Conservation (phyloP, 1,284 basidiomycete genomes). For the Fistulina hepatica region DNA sequence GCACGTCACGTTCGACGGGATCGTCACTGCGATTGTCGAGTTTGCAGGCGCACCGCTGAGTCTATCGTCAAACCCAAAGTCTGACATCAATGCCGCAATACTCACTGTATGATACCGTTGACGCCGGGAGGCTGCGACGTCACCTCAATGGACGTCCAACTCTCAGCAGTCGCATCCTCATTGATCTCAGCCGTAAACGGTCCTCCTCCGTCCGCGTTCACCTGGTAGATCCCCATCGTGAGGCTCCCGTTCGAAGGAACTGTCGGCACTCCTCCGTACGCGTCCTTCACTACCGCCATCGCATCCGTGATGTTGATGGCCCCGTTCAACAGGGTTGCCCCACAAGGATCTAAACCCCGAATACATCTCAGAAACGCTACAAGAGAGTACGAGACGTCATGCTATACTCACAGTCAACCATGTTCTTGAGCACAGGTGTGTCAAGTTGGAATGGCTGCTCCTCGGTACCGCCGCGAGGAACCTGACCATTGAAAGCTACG, state of each 20-base stretch:
- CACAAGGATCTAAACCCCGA: conserved; percentile 13
- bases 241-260: conserved; percentile 12
- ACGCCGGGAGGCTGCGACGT: conserved; percentile 14
- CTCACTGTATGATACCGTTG: conserved; percentile 13
- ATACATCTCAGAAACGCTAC: background rate
- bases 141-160: conserved; percentile 12
- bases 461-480: conserved; percentile 14
- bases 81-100: background rate
- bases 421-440: conserved; percentile 16
- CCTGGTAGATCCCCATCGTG: conserved; percentile 14
- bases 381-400: background rate
- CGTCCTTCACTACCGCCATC: conserved; percentile 12
- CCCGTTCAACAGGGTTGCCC: conserved; percentile 15
- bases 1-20: conserved; percentile 14
- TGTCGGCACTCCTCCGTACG: conserved; percentile 13
- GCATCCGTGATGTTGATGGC: conserved; percentile 13
- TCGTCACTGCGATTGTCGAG: conserved; percentile 12
- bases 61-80: background rate
- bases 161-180: conserved; percentile 15
- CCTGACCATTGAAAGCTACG: conserved; percentile 11
- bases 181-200: conserved; percentile 16
- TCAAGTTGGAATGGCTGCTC: conserved; percentile 18
- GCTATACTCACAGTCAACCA: conserved; percentile 11
- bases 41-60: conserved; percentile 15
- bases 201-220: conserved; percentile 18